These are phyloP conservation scores for Cyclanthera cordifolia DNA, from an alignment of 306 rosid genomes.

Conservation along the genomic window DNA sequence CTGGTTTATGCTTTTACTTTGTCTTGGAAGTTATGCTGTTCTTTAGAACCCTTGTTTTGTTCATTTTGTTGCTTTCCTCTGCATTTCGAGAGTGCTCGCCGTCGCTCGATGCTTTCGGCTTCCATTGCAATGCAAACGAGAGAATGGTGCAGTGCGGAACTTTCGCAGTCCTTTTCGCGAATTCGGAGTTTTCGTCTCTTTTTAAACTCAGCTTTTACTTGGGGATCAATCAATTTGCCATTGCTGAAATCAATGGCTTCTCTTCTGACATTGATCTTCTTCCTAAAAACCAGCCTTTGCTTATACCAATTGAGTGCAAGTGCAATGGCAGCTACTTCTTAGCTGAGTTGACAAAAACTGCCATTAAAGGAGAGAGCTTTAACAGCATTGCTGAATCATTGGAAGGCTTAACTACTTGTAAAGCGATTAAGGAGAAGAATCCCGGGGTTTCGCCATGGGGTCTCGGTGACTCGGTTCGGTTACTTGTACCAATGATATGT, in stretches of 20 bases:
- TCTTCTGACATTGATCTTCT: constrained; percentile 55
- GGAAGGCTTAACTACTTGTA: constrained; percentile 65
- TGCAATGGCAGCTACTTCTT: constrained; percentile 42
- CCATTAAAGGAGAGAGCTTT: constrained; percentile 58
- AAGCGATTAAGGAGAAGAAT: constrained; percentile 48
- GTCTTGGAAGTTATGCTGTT: constrained; percentile 2
- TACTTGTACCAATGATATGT: constrained; percentile 64
- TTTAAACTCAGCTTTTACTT: constrained; percentile 57
- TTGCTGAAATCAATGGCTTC: constrained; percentile 56
- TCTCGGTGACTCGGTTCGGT: constrained; percentile 26
- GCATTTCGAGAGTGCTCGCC: constrained; percentile 30
- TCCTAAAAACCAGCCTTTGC: constrained; percentile 39
- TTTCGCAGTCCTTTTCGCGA: constrained; percentile 51
- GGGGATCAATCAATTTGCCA: constrained; percentile 37
- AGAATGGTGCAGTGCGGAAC: constrained; percentile 45
- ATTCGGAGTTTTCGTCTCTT: constrained; percentile 55
- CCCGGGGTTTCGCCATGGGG: constrained; percentile 43
- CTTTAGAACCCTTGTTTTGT: constrained; percentile 14
- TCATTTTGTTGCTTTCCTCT: constrained; percentile 34
- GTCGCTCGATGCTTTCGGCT: constrained; percentile 39
- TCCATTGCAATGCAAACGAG: constrained; percentile 33
- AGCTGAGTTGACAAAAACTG: constrained; percentile 41
- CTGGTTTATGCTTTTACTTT: background rate
- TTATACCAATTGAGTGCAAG: constrained; percentile 62
- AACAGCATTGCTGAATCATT: constrained; percentile 48